Base-by-base conservation (phyloP, 2,329 filamentous ascomycete genomes). In the Colletotrichum coccodes region DNA sequence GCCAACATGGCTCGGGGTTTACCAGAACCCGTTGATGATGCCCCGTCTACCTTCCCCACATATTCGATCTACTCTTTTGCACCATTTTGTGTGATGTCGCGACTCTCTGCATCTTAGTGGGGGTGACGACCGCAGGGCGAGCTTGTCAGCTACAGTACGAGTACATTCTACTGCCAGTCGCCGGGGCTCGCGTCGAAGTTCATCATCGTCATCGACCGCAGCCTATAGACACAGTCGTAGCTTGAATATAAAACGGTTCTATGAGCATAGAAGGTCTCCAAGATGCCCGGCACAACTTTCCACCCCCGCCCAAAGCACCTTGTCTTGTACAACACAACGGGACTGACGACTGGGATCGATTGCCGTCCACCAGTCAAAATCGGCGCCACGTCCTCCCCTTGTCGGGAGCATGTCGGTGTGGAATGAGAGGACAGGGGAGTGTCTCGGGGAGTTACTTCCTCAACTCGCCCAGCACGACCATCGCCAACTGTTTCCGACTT, bases 401-500 rank as follows among this genome's bases (percentile, higher is more conserved):
- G 6, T 21, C 47, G 28, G 38, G 54, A 23, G 44, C 40, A 32
- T 34, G 28, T 23, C 32, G 42, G 9, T 53, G 54, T 44, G 4
- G 32, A 23, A 34, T 44, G 40, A 23, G n/a, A n/a, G 36, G 9
- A 18, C 18, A 30, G 28, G 18, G n/a, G 23, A 47, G 4, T 68
- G 67, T 68, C 64, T 70, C 67, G 67, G 67, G 46, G 52, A 57
- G 38, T 23, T 60, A 52, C 52, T n/a, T 16, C 16, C 46, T 47
- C 36, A 26, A 40, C 23, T 44, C 46, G 21, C 30, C 44, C 38
- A 58, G n/a, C 16, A 6, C 9, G 23, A 23, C 23, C n/a, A 49
- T 32, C 44, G n/a, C 16, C 21, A 14, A 18, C 40, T 47, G 57
- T 47, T 58, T 67, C 52, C 52, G 47, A 42, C 28, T 23, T 42